These are phyloP conservation scores for Misopates orontium DNA, from an alignment of 257 asterid genomes.

Conservation along the genomic window DNA sequence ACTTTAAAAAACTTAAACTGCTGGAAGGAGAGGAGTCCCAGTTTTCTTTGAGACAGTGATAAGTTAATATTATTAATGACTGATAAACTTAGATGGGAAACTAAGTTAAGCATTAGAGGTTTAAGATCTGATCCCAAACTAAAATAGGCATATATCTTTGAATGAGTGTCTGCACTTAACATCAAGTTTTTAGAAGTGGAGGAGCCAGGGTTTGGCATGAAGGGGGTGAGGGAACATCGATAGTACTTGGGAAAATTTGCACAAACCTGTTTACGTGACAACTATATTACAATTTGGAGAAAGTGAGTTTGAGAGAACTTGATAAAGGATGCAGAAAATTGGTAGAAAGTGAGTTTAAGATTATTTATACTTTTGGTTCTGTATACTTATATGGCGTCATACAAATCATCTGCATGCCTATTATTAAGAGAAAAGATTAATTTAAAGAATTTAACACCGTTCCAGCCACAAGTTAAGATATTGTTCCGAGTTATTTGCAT, in stretches of 20 bases:
- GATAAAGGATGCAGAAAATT: neutral
- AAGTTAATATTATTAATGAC: neutral
- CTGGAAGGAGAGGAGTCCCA: neutral
- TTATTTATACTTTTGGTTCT: neutral
- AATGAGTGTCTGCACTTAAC: neutral
- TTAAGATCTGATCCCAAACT: neutral
- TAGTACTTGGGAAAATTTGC: neutral
- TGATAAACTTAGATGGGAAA: neutral
- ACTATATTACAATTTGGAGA: neutral
- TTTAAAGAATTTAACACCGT: neutral
- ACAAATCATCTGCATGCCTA: neutral
- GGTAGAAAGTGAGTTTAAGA: neutral
- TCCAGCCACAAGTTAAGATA: no score
- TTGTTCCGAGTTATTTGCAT: no score
- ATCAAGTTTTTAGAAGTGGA: neutral
- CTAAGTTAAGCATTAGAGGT: constrained; percentile 9
- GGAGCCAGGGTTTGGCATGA: neutral
- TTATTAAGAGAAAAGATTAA: no score
- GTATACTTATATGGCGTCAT: neutral
- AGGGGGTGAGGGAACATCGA: neutral
- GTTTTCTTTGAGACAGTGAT: neutral
- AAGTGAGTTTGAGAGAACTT: neutral
- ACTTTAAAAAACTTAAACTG: no score
- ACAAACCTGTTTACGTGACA: no score
- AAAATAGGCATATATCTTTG: neutral